Percentiles rank a stretch among this genome's conserved stretches.
These are phyloP conservation scores for Aspergillus olivimuriae DNA, from an alignment of 495 filamentous ascomycete species.

Conservation along the genomic window DNA sequence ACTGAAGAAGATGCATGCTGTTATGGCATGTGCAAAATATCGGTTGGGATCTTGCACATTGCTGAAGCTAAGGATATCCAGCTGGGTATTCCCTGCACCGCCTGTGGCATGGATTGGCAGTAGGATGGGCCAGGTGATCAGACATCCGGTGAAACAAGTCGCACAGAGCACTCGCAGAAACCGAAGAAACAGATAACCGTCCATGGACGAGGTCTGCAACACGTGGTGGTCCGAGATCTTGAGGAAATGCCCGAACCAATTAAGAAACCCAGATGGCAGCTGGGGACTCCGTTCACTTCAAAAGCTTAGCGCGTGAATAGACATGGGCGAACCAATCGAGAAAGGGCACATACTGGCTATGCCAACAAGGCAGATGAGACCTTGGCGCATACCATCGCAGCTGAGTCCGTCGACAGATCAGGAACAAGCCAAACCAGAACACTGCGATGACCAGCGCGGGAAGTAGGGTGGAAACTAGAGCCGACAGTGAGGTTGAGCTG, in stretches of 20 bases:
- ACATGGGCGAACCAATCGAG: not conserved
- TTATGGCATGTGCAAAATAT: slow-evolving; percentile 57
- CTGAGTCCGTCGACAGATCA: slow-evolving; percentile 65
- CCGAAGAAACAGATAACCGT: slow-evolving; percentile 78
- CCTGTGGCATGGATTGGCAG: slow-evolving; percentile 77
- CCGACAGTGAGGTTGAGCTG: slow-evolving; percentile 38
- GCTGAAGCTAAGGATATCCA: slow-evolving; percentile 61
- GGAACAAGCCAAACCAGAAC: slow-evolving; percentile 64
- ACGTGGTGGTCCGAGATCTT: slow-evolving; percentile 54
- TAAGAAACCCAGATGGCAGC: slow-evolving; percentile 43
- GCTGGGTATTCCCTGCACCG: slow-evolving; percentile 48
- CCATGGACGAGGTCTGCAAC: slow-evolving; percentile 61
- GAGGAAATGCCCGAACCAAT: slow-evolving; percentile 59
- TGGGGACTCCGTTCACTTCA: slow-evolving; percentile 32
- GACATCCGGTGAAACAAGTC: slow-evolving; percentile 66
- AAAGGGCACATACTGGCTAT: slow-evolving; percentile 46
- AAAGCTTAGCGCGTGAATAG: not conserved
- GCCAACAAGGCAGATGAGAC: slow-evolving; percentile 69
- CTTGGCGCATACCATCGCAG: slow-evolving; percentile 75
- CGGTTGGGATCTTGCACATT: slow-evolving; percentile 48
- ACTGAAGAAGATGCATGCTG: slow-evolving; percentile 52
- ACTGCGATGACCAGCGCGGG: slow-evolving; percentile 61
- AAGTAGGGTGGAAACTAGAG: slow-evolving; percentile 63
- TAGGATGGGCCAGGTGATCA: slow-evolving; percentile 74
- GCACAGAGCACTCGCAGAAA: slow-evolving; percentile 66